Evolutionary conservation across 2,329 filamentous ascomycete genomes (phyloP).

Genomic region (Paradendryphiella salina): DNA sequence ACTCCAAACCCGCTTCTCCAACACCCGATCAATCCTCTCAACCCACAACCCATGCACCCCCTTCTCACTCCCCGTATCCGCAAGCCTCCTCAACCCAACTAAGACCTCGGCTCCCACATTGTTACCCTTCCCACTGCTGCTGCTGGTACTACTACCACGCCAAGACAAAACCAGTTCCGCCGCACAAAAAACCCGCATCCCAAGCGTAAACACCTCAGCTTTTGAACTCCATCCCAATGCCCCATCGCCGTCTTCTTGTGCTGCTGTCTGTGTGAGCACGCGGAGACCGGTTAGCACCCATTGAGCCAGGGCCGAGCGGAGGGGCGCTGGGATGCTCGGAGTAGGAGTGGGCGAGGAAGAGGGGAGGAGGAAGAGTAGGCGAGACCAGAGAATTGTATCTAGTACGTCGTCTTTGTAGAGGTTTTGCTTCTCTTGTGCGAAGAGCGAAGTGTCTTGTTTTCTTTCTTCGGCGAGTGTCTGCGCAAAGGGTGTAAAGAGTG

Average conservation of each 20-base stretch:
- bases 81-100: slow-evolving; percentile 32
- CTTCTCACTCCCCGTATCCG: slow-evolving; percentile 20
- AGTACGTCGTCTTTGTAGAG: slow-evolving; percentile 83
- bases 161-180: slow-evolving; percentile 47
- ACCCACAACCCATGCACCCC: slow-evolving; percentile 46
- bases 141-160: no score
- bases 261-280: slow-evolving; percentile 46
- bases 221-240: slow-evolving; percentile 74
- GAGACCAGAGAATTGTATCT: slow-evolving; percentile 71
- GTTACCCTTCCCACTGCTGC: slow-evolving; percentile 18
- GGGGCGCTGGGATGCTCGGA: slow-evolving; percentile 15
- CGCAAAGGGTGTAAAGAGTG: slow-evolving; percentile 17
- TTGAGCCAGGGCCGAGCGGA: slow-evolving; percentile 12
- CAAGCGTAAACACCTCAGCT: slow-evolving; percentile 67
- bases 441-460: slow-evolving; percentile 67
- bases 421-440: slow-evolving; percentile 90
- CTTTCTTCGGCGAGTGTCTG: slow-evolving; percentile 37
- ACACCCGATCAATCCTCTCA: slow-evolving; percentile 40
- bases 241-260: slow-evolving; percentile 62
- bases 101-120: slow-evolving; percentile 23
- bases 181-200: slow-evolving; percentile 51
- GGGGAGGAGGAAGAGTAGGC: slow-evolving; percentile 49
- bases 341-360: background rate
- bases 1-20: slow-evolving; percentile 27
- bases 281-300: slow-evolving; percentile 60